Evolutionary conservation across 2,329 filamentous ascomycete genomes (phyloP).

Genomic region (Ophiostoma ips): DNA sequence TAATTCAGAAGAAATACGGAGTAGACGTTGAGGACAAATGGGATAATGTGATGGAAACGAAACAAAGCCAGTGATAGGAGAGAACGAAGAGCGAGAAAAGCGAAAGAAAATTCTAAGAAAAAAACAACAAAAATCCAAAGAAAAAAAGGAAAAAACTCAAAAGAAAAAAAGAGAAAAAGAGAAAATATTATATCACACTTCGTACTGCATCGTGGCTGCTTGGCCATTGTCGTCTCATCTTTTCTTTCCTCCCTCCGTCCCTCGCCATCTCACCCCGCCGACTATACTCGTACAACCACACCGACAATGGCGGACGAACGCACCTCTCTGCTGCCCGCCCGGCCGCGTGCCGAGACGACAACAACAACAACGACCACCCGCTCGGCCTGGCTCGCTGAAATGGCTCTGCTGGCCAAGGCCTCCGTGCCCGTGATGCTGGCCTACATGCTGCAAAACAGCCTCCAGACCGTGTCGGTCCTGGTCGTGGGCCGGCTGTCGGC

Average conservation of each 20-base stretch:
- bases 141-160: background rate
- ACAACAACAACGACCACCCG: background rate
- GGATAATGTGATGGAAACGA: too few species aligned
- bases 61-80: too few species aligned
- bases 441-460: constrained; percentile 72
- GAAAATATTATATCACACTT: background rate
- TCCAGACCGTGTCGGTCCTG: constrained; percentile 71
- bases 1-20: too few species aligned
- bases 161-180: background rate
- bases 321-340: constrained; percentile 6
- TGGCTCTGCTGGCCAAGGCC: constrained; percentile 52
- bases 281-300: background rate
- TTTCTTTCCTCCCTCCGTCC: background rate
- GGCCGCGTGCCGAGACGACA: background rate
- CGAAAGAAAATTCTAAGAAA: background rate
- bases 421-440: constrained; percentile 70
- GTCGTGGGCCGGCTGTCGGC: constrained; percentile 69
- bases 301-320: constrained; percentile 8
- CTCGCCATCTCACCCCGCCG: background rate
- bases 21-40: too few species aligned
- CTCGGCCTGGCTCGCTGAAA: constrained; percentile 37
- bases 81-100: too few species aligned
- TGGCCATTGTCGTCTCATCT: background rate
- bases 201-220: background rate
- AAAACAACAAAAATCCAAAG: background rate